Evolutionary conservation across 2,329 filamentous ascomycete species (phyloP).

Genomic region (Fonsecaea pedrosoi): DNA sequence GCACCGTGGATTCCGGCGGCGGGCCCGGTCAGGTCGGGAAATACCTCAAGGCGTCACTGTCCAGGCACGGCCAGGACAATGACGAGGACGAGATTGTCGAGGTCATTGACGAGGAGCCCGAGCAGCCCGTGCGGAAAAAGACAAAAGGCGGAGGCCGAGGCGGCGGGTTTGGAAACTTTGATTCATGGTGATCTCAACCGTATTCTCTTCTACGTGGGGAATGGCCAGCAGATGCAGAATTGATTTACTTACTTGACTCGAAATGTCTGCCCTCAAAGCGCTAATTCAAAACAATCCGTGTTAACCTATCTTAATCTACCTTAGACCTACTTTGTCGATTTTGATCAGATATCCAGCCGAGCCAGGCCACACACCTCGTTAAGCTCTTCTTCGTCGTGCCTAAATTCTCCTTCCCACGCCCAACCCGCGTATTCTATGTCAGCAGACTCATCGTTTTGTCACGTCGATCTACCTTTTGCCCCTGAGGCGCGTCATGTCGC

Average conservation of each 20-base stretch:
- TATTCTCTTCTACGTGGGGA: background rate
- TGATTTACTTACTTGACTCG: background rate
- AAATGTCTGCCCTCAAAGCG: background rate
- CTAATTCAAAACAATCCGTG: background rate
- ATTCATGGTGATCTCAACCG: conserved; percentile 70
- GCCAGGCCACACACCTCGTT: background rate
- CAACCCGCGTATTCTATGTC: background rate
- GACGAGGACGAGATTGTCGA: conserved; percentile 66
- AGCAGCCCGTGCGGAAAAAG: conserved; percentile 82
- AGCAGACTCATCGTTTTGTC: background rate
- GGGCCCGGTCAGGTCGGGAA: conserved; percentile 72
- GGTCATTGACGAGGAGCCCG: conserved; percentile 67
- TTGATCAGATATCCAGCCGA: background rate
- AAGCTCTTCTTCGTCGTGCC: background rate
- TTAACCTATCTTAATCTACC: background rate
- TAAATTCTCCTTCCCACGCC: background rate
- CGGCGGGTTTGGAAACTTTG: conserved; percentile 92
- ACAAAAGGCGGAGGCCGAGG: conserved; percentile 62
- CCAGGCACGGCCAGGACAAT: conserved; percentile 37
- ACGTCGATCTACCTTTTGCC: background rate
- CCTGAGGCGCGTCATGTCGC: background rate
- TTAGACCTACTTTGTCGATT: background rate
- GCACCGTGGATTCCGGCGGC: conserved; percentile 57
- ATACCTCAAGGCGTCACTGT: conserved; percentile 70
- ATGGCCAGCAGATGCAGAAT: background rate